These are phyloP conservation scores for Penicillium dipodomyicola DNA, from an alignment of 495 filamentous ascomycete species.

Conservation along the genomic window DNA sequence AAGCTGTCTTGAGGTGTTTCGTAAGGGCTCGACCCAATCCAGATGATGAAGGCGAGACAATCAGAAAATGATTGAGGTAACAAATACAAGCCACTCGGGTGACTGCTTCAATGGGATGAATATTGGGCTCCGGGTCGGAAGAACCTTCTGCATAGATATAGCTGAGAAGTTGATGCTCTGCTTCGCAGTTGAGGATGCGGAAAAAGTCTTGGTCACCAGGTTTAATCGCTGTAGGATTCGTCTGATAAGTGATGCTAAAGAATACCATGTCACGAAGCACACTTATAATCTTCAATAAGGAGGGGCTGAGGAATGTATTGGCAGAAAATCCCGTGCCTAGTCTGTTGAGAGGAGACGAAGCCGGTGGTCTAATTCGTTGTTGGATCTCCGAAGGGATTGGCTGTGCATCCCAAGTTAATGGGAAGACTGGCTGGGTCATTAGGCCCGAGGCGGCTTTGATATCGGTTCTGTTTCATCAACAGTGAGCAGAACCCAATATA, in stretches of 20 bases:
- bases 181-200: constrained; percentile 30
- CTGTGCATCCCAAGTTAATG: constrained; percentile 32
- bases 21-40: constrained; percentile 41
- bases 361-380: constrained; percentile 27
- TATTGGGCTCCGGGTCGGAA: constrained; percentile 4
- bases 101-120: constrained; percentile 33
- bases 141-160: constrained; percentile 28
- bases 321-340: constrained; percentile 29
- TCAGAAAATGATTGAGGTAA: constrained; percentile 35
- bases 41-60: constrained; percentile 33
- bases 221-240: constrained; percentile 13
- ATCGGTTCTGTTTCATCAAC: constrained; percentile 25
- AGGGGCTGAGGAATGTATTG: constrained; percentile 26
- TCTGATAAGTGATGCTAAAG: constrained; percentile 22
- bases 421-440: constrained; percentile 38
- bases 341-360: constrained; percentile 24
- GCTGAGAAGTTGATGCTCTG: constrained; percentile 38
- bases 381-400: constrained; percentile 28
- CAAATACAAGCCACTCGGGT: constrained; percentile 32
- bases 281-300: constrained; percentile 24
- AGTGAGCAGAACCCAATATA: neutral
- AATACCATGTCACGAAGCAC: constrained; percentile 30
- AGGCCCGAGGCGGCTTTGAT: constrained; percentile 37
- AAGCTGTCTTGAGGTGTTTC: constrained; percentile 24
- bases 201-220: constrained; percentile 30